Percentiles rank a stretch among this genome's conserved stretches.
phyloP scores from a whole-genome alignment of 1,139 yeast species.

The Lodderomyces margitis region DNA sequence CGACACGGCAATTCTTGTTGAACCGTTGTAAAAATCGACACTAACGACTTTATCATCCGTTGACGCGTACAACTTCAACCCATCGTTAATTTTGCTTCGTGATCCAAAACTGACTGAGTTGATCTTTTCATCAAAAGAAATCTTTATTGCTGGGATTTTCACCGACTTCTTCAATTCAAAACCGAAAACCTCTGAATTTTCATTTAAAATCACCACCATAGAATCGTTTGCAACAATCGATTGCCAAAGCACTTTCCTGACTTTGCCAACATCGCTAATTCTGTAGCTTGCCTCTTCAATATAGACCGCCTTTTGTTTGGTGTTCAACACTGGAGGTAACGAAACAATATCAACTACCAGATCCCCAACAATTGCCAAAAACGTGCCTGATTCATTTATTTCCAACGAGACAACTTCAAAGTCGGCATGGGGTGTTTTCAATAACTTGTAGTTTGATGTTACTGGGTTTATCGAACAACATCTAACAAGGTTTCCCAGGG shows the following conservation, averaged over 20 bases:
- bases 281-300: slow-evolving; percentile 16
- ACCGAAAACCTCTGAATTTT: slow-evolving; percentile 21
- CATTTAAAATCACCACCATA: slow-evolving; percentile 33
- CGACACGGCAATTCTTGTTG: slow-evolving; percentile 24
- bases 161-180: slow-evolving; percentile 31
- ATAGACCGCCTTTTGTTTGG: slow-evolving; percentile 4
- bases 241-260: slow-evolving; percentile 36
- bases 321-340: slow-evolving; percentile 19
- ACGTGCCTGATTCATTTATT: slow-evolving; percentile 30
- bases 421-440: slow-evolving; percentile 6
- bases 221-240: slow-evolving; percentile 25
- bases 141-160: slow-evolving; percentile 23
- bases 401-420: slow-evolving; percentile 25
- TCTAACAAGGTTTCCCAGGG: slow-evolving; percentile 29
- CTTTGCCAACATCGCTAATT: slow-evolving; percentile 19
- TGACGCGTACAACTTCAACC: slow-evolving; percentile 35
- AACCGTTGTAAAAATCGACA: slow-evolving; percentile 30
- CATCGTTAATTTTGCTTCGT: slow-evolving; percentile 25
- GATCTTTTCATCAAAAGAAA: slow-evolving; percentile 22
- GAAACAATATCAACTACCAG: slow-evolving; percentile 24
- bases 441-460: slow-evolving; percentile 23
- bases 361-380: slow-evolving; percentile 35
- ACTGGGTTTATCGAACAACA: slow-evolving; percentile 25
- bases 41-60: slow-evolving; percentile 22
- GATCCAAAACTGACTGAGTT: slow-evolving; percentile 40